Percentiles rank a stretch among this genome's conserved stretches.
Conservation (phyloP, 2,329 filamentous ascomycete species). For the Alternaria infectoria region DNA sequence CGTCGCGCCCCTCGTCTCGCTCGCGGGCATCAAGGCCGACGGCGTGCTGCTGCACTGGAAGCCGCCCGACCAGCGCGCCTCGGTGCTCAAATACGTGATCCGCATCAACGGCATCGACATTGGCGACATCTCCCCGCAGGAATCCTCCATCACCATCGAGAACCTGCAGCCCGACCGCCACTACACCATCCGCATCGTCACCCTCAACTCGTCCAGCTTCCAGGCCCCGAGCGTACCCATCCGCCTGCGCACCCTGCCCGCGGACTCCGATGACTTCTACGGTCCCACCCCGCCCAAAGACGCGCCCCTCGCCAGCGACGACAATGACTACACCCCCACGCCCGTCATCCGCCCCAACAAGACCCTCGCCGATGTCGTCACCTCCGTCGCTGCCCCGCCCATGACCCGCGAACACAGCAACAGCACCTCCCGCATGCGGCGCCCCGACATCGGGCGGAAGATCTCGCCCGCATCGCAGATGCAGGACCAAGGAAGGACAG, state of each 20-base stretch:
- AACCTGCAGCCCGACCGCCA: conserved; percentile 85
- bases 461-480: conserved; percentile 72
- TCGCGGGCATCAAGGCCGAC: conserved; percentile 86
- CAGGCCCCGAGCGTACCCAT: conserved; percentile 87
- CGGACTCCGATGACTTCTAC: conserved; percentile 53
- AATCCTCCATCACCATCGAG: conserved; percentile 89
- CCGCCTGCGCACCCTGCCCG: conserved; percentile 73
- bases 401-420: conserved; percentile 71
- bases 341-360: conserved; percentile 61
- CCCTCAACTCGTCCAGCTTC: conserved; percentile 89
- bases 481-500: conserved; percentile 37
- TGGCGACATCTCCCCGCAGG: conserved; percentile 79
- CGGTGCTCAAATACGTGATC: conserved; percentile 86
- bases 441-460: conserved; percentile 74
- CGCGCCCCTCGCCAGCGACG: conserved; percentile 36
- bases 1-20: conserved; percentile 83
- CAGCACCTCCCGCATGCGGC: conserved; percentile 61
- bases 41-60: conserved; percentile 93
- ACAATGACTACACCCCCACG: conserved; percentile 57
- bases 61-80: conserved; percentile 67
- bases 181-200: conserved; percentile 92
- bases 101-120: conserved; percentile 94
- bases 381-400: conserved; percentile 65
- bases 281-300: conserved; percentile 60
- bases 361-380: conserved; percentile 64